Evolutionary conservation across 345 rosid species (phyloP), one percentile per base, ranked within the genome.

Genomic region (Aquilaria yunnanensis): DNA sequence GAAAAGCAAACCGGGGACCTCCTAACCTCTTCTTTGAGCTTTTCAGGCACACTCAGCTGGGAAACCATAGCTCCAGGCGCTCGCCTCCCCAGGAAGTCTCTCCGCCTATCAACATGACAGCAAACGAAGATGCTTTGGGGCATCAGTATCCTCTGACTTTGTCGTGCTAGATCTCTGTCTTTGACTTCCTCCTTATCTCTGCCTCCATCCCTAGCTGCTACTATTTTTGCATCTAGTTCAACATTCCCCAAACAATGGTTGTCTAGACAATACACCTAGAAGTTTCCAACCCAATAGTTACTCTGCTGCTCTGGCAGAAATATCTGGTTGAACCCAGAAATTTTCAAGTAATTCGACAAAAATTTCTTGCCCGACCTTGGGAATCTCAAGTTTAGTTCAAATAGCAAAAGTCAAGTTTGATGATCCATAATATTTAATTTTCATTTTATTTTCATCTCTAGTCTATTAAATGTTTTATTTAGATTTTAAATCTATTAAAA

Each of bases 151-250:
- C 23, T 23, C 23, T 23, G 23, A 23, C 23, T 23, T 23, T 23
- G 23, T 23, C 23, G 23, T 23, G 23, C 23, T 23, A 23, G 23
- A 51, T 46, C 68, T 86, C 83, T 63, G 83, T 87, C 16, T 87
- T 89, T 30, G 86, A 85, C 4, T 86, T 83, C 66, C 66, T 0
- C 16, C 60, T 41, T 30, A 10, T 45, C 2, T 14, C 67, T 61
- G 14, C 53, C 48, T 72, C 77, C 29, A 37, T 5, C 5, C 34
- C 3, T 32, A 68, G 54, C 68, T 72, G 3, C 32, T 79, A 60
- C 52, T 65, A 54, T 66, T 86, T 86, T 81, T 81, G 85, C 6
- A 32, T 86, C 58, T 83, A 85, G 83, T 80, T 71, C 66, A 71
- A 75, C 52, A 66, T 73, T 46, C 32, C 78, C 2, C 1, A 11